phyloP scores from a whole-genome alignment of 139 green algal species.

The Tetraselmis striata region DNA sequence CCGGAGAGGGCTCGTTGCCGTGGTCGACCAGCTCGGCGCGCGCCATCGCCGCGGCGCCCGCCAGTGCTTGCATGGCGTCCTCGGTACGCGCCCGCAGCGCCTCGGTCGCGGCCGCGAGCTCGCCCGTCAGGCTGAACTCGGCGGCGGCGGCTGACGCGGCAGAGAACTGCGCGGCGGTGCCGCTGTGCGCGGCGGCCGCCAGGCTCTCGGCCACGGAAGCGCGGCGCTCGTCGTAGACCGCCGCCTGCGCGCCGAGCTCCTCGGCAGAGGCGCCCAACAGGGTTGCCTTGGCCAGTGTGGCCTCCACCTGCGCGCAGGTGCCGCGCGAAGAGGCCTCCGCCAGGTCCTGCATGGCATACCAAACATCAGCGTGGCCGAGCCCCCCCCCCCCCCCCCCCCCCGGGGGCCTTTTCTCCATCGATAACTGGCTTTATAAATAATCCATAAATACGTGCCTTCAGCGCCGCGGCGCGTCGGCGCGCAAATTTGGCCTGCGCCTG shows the following conservation, averaged over 20 bases:
- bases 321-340: background rate
- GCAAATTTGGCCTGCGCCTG: background rate
- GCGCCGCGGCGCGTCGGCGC: background rate
- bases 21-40: background rate
- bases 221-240: background rate
- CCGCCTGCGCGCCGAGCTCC: background rate
- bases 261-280: background rate
- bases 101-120: background rate
- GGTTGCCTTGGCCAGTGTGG: background rate
- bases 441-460: no score
- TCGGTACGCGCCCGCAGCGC: background rate
- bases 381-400: no score
- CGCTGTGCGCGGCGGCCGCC: background rate
- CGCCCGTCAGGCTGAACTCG: background rate
- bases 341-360: no score
- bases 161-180: background rate
- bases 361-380: no score
- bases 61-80: background rate
- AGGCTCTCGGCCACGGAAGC: background rate
- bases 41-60: background rate
- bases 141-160: background rate
- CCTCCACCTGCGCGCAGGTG: background rate
- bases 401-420: no score
- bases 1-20: no score
- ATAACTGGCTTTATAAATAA: no score